Evolutionary conservation across 2,329 filamentous ascomycete genomes (phyloP), one percentile per base, ranked within the genome.

Genomic region (Ophiostoma fasciatum): DNA sequence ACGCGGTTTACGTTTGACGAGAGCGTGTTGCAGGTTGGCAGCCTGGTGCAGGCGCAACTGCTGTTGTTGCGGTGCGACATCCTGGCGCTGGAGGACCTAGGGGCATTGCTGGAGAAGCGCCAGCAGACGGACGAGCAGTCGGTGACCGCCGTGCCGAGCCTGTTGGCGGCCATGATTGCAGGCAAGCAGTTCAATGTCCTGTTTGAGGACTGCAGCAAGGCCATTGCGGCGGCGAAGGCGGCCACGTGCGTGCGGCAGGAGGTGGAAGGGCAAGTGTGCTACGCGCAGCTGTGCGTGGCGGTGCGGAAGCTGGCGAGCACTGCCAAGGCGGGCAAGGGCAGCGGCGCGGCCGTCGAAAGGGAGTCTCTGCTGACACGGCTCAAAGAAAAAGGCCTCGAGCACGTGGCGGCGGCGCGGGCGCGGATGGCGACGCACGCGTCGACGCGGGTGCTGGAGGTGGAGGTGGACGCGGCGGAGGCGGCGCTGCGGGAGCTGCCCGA

Each of bases 11-110:
- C 29, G 1, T 56, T 55, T 8, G 55, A 61, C 35, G 51, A 56
- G 26, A 50, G 55, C 0, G 46, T 44, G 5, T 51, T 59, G 7
- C 58, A 63, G 40, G 46, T 51, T 20, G 55, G 54, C 7, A 52
- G 54, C 18, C 42, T 48, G 1, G 44, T 73, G 4, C 57, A 64
- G 19, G 63, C 64, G 0, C 49, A 46, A 0, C 49, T 59, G 0
- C 52, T 76, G 3, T 47, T 59, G 2, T 44, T 74, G 3, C 61
- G 62, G 8, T 66, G 65, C 39, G 64, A 74, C 27, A 47, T 66
- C 1, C 36, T 55, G 4, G 51, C 72, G 8, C 39, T 74, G 1
- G 49, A 53, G 2, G 48, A 58, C 19, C 43, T 57, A 13, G 21
- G 10, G 8, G 11, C 4, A 11, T 9, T 37, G 41, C 8, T 38